phyloP scores from a whole-genome alignment of 306 rosid species.

The Inga laurina region DNA sequence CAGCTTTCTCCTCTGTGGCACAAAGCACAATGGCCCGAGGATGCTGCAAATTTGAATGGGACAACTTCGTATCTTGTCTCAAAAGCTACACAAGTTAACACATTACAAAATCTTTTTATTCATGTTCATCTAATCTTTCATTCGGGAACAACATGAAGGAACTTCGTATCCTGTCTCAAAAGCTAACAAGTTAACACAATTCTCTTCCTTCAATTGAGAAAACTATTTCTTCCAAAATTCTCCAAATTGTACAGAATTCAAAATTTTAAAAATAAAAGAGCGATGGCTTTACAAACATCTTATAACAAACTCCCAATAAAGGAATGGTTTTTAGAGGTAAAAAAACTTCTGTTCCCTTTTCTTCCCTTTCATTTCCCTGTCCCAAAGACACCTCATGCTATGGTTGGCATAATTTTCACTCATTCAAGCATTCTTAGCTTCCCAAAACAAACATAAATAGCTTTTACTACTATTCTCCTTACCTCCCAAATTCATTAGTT shows the following conservation, averaged over 20 bases:
- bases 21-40: conserved; percentile 79
- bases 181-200: background rate
- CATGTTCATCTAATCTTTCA: background rate
- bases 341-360: background rate
- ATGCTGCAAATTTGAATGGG: conserved; percentile 60
- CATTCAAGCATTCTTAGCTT: background rate
- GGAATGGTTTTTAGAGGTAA: background rate
- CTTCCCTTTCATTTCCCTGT: background rate
- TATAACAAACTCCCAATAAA: background rate
- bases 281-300: background rate
- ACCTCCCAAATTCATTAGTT: background rate
- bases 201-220: background rate
- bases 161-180: background rate
- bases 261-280: background rate
- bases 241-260: background rate
- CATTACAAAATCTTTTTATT: background rate
- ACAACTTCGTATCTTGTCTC: conserved; percentile 54
- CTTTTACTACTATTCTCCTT: background rate
- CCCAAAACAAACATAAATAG: background rate
- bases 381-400: background rate
- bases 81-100: conserved; percentile 51
- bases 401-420: background rate
- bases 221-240: background rate
- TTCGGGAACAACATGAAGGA: background rate
- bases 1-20: conserved; percentile 83